A percentile compares a stretch with the other conserved stretches of the same genome.
Conservation (phyloP, 129 eudicot species). For the Flaveria linearis region DNA sequence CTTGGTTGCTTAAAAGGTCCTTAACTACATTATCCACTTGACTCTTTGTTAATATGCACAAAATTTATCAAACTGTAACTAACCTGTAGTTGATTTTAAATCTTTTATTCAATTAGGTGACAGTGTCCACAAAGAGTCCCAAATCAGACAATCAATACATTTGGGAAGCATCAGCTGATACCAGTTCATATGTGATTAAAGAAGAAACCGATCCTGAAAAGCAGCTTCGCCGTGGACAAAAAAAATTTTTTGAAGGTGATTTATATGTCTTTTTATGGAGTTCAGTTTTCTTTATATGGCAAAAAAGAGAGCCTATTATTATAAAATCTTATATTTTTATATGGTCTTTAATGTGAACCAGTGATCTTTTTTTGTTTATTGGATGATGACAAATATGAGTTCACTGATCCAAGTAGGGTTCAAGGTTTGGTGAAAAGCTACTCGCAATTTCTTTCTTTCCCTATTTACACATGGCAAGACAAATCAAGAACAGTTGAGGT, state of each 20-base stretch:
- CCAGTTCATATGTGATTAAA: conserved; percentile 67
- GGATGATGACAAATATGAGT: conserved; percentile 95
- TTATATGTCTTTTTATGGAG: not conserved
- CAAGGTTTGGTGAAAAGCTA: conserved; percentile 87
- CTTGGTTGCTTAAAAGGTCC: conserved; percentile 89
- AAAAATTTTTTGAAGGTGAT: conserved; percentile 69
- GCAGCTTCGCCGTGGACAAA: conserved; percentile 68
- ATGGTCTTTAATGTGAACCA: not conserved
- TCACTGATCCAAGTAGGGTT: conserved; percentile 71
- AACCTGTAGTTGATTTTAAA: not conserved
- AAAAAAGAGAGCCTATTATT: too few relatives aligned
- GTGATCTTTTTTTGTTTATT: conserved; percentile 28
- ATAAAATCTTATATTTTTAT: not conserved
- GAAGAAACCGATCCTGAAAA: conserved; percentile 90
- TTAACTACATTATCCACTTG: not conserved
- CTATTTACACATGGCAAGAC: conserved; percentile 96
- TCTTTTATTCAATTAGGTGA: conserved; percentile 48
- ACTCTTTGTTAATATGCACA: not conserved
- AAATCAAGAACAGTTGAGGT: conserved; percentile 95
- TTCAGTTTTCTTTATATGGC: not conserved
- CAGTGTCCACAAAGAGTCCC: conserved; percentile 85
- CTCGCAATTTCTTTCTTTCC: conserved; percentile 93
- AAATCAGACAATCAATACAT: conserved; percentile 80
- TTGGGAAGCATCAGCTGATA: conserved; percentile 93
- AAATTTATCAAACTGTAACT: not conserved